Conservation (phyloP, 345 rosid genomes). For the Brassica nigra region DNA sequence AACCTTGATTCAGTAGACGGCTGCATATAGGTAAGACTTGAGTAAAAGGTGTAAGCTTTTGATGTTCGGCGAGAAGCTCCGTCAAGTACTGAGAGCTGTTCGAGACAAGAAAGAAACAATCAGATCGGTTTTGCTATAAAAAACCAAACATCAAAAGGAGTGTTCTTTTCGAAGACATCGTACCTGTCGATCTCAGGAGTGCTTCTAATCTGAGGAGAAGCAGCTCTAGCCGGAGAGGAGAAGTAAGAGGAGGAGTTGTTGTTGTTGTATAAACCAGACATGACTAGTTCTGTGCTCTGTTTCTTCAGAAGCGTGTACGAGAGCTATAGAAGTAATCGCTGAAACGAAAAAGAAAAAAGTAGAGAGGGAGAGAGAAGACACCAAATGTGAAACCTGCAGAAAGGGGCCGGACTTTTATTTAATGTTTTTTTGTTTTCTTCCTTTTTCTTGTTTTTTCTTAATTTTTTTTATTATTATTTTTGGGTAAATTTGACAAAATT, state of each 20-base stretch:
- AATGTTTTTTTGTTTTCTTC: constrained; percentile 4
- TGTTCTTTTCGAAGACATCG: no score
- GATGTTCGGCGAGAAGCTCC: constrained; percentile 93
- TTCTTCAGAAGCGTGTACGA: constrained; percentile 21
- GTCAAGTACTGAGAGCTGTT: constrained; percentile 76
- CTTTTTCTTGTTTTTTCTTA: neutral
- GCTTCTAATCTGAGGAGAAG: constrained; percentile 97
- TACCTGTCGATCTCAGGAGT: constrained; percentile 92
- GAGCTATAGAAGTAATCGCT: neutral
- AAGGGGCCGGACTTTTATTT: constrained; percentile 36
- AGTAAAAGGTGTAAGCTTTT: constrained; percentile 91
- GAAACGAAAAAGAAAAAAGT: neutral
- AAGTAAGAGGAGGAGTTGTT: constrained; percentile 78
- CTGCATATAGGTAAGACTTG: constrained; percentile 89
- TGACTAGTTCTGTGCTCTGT: constrained; percentile 25
- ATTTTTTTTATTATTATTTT: neutral
- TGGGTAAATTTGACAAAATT: neutral
- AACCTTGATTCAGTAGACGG: constrained; percentile 94
- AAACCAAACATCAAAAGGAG: no score
- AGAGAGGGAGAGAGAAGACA: constrained; percentile 28
- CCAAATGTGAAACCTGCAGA: constrained; percentile 43
- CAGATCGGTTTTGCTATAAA: constrained; percentile 15
- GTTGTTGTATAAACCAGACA: constrained; percentile 92
- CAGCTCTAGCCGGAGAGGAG: constrained; percentile 97
- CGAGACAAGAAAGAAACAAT: neutral